Evolutionary conservation across 306 rosid species (phyloP).

Genomic region (Corylus americana): DNA sequence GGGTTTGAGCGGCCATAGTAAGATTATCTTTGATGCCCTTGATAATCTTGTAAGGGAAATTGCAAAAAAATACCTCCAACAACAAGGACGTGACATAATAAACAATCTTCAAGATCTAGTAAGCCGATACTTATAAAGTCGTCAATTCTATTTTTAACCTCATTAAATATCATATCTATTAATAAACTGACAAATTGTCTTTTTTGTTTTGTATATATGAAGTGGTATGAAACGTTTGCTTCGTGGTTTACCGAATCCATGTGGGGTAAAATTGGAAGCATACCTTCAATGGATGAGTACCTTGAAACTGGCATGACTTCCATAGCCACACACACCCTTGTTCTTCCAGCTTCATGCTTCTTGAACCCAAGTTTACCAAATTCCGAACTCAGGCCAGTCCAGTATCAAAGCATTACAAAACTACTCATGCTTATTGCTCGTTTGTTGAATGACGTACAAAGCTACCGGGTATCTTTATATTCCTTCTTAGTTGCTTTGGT

Average conservation of each 20-base stretch:
- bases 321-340: constrained; percentile 18
- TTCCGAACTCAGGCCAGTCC: constrained; percentile 26
- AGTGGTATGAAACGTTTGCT: constrained; percentile 36
- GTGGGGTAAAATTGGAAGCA: constrained; percentile 38
- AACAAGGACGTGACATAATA: constrained; percentile 9
- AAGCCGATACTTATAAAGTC: background rate
- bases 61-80: constrained; percentile 8
- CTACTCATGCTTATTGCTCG: constrained; percentile 32
- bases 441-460: constrained; percentile 40
- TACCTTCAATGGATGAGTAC: constrained; percentile 43
- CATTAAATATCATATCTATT: background rate
- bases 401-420: constrained; percentile 30
- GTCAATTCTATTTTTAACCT: background rate
- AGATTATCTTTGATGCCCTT: constrained; percentile 25
- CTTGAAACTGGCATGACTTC: constrained; percentile 38
- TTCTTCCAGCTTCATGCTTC: constrained; percentile 44
- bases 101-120: constrained; percentile 16
- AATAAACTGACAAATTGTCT: background rate
- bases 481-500: background rate
- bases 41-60: constrained; percentile 21
- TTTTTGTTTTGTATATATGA: background rate
- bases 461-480: constrained; percentile 32
- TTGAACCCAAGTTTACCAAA: constrained; percentile 28
- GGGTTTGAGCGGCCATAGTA: constrained; percentile 11
- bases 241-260: constrained; percentile 47